Evolutionary conservation across 2,329 filamentous ascomycete species (phyloP).

Genomic region (Pezicula rhizophila): DNA sequence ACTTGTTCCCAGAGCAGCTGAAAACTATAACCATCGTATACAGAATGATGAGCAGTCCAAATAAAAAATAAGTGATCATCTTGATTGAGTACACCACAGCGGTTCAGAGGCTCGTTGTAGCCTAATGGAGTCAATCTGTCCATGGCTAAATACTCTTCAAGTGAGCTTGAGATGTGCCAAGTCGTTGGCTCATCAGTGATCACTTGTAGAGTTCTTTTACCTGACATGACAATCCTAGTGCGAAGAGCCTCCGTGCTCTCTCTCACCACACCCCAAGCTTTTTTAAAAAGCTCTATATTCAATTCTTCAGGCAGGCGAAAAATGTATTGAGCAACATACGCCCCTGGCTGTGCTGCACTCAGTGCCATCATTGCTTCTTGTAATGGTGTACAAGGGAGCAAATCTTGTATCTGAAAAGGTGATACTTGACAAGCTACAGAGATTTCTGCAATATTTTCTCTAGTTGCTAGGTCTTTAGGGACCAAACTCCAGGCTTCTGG

Average conservation of each 20-base stretch:
- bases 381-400: too few relatives aligned
- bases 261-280: too few relatives aligned
- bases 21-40: slow-evolving; percentile 39
- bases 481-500: too few relatives aligned
- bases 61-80: background rate
- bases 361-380: slow-evolving; percentile 20
- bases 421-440: too few relatives aligned
- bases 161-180: background rate
- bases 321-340: slow-evolving; percentile 26
- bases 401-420: too few relatives aligned
- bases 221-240: background rate
- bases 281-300: too few relatives aligned
- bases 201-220: background rate
- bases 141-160: too few relatives aligned
- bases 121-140: background rate
- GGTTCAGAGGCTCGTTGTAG: too few relatives aligned
- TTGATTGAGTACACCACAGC: background rate
- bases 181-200: background rate
- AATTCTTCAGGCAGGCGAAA: slow-evolving; percentile 5
- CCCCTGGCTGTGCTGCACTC: slow-evolving; percentile 20
- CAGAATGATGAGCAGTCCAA: slow-evolving; percentile 1
- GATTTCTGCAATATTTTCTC: too few relatives aligned
- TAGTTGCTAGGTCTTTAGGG: too few relatives aligned
- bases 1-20: background rate
- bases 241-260: slow-evolving; percentile 4